Evolutionary conservation across 2,329 filamentous ascomycete species (phyloP), one percentile per base, ranked within the genome.

Genomic region (Penicillium sp.): DNA sequence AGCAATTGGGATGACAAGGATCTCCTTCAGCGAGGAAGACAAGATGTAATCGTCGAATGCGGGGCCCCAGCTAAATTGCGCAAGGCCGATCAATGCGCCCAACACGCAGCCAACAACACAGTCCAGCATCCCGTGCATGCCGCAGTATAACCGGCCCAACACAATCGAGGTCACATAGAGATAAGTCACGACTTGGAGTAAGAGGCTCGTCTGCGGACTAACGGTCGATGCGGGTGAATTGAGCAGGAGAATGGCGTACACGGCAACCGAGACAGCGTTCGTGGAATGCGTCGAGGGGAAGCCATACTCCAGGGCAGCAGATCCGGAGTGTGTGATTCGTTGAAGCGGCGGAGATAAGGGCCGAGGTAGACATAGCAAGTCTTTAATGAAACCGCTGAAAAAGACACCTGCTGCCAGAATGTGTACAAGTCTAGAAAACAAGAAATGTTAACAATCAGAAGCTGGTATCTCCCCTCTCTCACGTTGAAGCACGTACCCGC

Each of bases 111-210:
- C 94, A 51, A 94, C 73, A 13, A 94, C 74, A 23, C 97, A 91
- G 71, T 99, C 94, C 41, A 94, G 79, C 74, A 97, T 96, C 10
- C 94, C 94, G 74, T 99, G 94, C 94, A 99, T 99, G 56, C 94
- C 94, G 68, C 94, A 99, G 76, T 99, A 97, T 33, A 99, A 79
- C 18, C 94, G 85, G 6, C 94, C 94, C 57, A 97, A 77, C 38
- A 96, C 83, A 66, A 99, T 97, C 24, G 93, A 96, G 12, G 84
- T 75, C 31, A 89, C 90, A 69, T 97, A 99, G 62, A 90, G 86
- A 71, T 94, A 95, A 38, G 87, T 85, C 6, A 89, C 71, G 5
- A 74, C 71, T 67, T 94, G 88, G 24, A 95, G 76, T 4, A 80
- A 72, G 3, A 85, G 57, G 61, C 83, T 86, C 1, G 83, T 79